Base-by-base conservation (phyloP, 2,329 filamentous ascomycete genomes). In the Davidsoniella australis region DNA sequence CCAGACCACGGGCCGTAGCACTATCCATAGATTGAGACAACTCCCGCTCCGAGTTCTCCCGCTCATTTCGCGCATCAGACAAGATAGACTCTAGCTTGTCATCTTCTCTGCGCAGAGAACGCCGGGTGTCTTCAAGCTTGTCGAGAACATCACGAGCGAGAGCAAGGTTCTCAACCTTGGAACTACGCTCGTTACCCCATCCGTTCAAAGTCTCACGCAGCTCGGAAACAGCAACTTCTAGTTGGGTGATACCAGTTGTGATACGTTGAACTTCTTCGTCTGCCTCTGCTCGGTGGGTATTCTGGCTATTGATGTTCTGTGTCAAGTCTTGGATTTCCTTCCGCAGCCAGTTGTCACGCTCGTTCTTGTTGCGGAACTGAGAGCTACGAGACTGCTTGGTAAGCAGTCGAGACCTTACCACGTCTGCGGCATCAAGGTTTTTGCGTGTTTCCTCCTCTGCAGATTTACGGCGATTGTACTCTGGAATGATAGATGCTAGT, bases 321-420 rank as follows among this genome's bases (percentile, higher is more conserved):
- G 86, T 82, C 48, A 88, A 76, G 36, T 93, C 83, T 41, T 83
- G 72, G 50, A 96, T 85, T 63, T 95, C 83, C 54, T 77, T 73
- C 53, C 77, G 78, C 45, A 98, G 69, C 71, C 78, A 95, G 36
- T 77, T 75, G 62, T 98, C 89, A 41, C 93, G 80, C 61, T 96
- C 86, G 7, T 76, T 75, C 67, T 94, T 94, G 62, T 78, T 93
- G 59, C 75, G 82, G 64, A 94, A 98, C 54, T 86, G 82, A 16
- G 83, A 82, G 56, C 83, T 87, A 42, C 89, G 81, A 41, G 82
- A 86, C 64, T 98, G 89, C 63, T 98, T 98, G 46, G 84, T 85
- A 60, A 94, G 85, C 6, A 98, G 73, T 37, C 88, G 80, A 55
- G 83, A 78, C 40, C 85, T 75, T 4, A 76, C 73, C 6, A 80